phyloP scores from a whole-genome alignment of 2,329 filamentous ascomycete genomes.

The Leptographium wingfieldii region DNA sequence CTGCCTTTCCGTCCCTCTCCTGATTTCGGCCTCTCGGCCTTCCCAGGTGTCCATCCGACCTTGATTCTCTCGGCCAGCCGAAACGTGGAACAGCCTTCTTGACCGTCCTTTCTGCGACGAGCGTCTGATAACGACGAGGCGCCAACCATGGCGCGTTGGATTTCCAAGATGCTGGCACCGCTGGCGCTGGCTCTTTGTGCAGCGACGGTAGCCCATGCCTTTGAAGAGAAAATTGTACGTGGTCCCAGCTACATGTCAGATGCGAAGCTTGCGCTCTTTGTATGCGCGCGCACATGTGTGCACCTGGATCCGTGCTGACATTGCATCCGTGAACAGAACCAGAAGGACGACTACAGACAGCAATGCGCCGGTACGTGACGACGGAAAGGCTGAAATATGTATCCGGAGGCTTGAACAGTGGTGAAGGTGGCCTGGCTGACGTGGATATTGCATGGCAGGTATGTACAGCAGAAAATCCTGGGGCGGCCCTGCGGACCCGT shows the following conservation, averaged over 20 bases:
- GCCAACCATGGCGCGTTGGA: conserved; percentile 40
- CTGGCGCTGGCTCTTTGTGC: conserved; percentile 43
- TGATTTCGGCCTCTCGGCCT: neutral
- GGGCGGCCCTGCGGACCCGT: conserved; percentile 80
- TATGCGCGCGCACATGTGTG: too few relatives aligned
- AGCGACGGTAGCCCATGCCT: conserved; percentile 27
- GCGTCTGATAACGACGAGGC: neutral
- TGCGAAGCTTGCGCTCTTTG: too few relatives aligned
- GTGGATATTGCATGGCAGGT: conserved; percentile 34
- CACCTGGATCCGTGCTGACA: neutral
- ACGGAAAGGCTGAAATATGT: neutral
- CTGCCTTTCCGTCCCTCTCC: neutral
- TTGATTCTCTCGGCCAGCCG: neutral
- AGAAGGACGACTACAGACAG: conserved; percentile 65
- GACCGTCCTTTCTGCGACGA: neutral
- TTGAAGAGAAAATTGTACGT: conserved; percentile 47
- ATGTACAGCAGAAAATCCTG: conserved; percentile 89
- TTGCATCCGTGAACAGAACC: conserved; percentile 39
- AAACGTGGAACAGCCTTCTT: too few relatives aligned
- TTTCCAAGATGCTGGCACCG: conserved; percentile 30
- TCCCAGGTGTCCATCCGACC: neutral
- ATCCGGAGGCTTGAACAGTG: too few relatives aligned
- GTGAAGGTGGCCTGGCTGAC: too few relatives aligned
- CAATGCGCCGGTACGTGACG: conserved; percentile 54
- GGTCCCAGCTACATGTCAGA: neutral